Percentiles rank a stretch among this genome's conserved stretches.
phyloP scores from a whole-genome alignment of 2,329 filamentous ascomycete genomes.

The Eutypella sp. region DNA sequence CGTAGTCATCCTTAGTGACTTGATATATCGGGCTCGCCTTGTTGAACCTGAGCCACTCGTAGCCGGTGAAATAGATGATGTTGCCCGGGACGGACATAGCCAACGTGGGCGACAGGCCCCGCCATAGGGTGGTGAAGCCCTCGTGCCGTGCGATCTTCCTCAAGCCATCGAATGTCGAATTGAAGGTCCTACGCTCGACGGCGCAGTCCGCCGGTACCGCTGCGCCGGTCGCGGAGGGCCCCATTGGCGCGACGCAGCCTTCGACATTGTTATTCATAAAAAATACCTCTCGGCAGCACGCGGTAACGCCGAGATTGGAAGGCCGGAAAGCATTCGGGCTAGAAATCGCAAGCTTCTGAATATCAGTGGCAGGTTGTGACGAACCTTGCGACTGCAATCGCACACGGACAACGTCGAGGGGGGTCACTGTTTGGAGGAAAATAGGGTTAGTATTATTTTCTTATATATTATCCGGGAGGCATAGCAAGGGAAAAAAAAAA shows the following conservation, averaged over 20 bases:
- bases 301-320: conserved; percentile 80
- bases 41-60: conserved; percentile 85
- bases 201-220: conserved; percentile 64
- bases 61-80: conserved; percentile 97
- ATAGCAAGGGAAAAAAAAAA: no score
- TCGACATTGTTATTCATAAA: conserved; percentile 85
- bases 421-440: conserved; percentile 66
- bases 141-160: conserved; percentile 94
- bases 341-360: conserved; percentile 51
- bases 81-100: conserved; percentile 93
- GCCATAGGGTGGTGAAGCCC: conserved; percentile 80
- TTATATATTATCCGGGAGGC: no score
- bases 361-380: conserved; percentile 45
- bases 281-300: conserved; percentile 95
- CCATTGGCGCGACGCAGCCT: conserved; percentile 68
- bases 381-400: conserved; percentile 78
- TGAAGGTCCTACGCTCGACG: conserved; percentile 83
- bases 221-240: conserved; percentile 37
- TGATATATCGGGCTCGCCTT: conserved; percentile 65
- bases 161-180: conserved; percentile 85
- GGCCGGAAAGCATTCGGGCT: conserved; percentile 65
- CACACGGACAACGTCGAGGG: conserved; percentile 93
- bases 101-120: conserved; percentile 87
- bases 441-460: conserved; percentile 2
- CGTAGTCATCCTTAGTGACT: conserved; percentile 61